Evolutionary conservation across 2,329 filamentous ascomycete genomes (phyloP), one percentile per base, ranked within the genome.

Genomic region (Pyricularia sp.): DNA sequence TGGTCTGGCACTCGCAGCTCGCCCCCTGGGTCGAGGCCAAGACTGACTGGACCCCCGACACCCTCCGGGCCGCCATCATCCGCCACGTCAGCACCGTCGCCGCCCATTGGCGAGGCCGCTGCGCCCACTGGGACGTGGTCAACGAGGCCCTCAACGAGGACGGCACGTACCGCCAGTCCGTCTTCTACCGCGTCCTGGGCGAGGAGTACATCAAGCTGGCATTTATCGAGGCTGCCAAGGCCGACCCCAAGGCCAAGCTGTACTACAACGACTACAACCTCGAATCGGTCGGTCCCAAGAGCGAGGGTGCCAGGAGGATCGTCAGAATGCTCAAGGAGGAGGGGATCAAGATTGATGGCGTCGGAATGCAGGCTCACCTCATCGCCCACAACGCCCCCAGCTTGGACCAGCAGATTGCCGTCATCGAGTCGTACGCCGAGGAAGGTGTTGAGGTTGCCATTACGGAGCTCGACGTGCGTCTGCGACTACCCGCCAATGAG

Each of bases 261-360:
- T 85, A 83, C 73, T 83, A 83, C 76, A 85, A 85, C 74, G 83
- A 85, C 73, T 85, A 84, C 76, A 81, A 79, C 70, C 80, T 83
- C 69, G 82, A 84, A 73, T 74, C 69, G 0, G 71, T 74, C 4
- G 72, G 72, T 20, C 70, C 73, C 14, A 79, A 79, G 70, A 71
- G 72, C 4, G 74, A 73, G 4, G 74, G 72, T 1, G 74, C 74
- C 0, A 70, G 74, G 10, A 75, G 36, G 14, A 64, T 79, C 20
- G 75, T 79, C 25, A 70, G 70, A 28, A 70, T 70, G 17, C 68
- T 77, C 4, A 66, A 75, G 65, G 71, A 73, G n/a, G 74, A 77
- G 4, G 78, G 79, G 26, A 74, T 78, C 70, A 81, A 79, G 59
- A 82, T 85, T 69, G 80, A 84, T 69, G 82, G 83, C 61, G 78